Percentiles rank a stretch among this genome's conserved stretches.
These are phyloP conservation scores for Rhazya stricta DNA, from an alignment of 257 asterid species.

Conservation along the genomic window DNA sequence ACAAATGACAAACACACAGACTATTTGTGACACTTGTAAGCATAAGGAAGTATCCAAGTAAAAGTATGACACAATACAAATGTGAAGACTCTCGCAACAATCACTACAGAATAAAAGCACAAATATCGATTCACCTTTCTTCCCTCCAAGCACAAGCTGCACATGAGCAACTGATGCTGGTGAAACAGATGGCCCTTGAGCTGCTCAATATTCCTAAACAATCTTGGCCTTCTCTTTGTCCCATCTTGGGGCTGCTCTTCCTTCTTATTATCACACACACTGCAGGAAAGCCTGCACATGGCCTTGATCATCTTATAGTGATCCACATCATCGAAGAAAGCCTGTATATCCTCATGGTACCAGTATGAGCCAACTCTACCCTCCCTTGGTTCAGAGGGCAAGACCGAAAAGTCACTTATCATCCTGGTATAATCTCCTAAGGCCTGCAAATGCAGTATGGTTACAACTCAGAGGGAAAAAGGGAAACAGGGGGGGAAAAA, in stretches of 20 bases:
- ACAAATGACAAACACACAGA: neutral
- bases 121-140: slow-evolving; percentile 55
- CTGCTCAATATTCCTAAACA: slow-evolving; percentile 77
- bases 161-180: slow-evolving; percentile 76
- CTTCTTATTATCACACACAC: slow-evolving; percentile 60
- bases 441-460: slow-evolving; percentile 39
- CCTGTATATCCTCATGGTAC: slow-evolving; percentile 92
- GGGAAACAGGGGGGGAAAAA: too few relatives aligned
- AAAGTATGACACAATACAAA: neutral
- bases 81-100: neutral
- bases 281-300: slow-evolving; percentile 96
- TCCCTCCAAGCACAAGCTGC: slow-evolving; percentile 97
- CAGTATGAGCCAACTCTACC: slow-evolving; percentile 74
- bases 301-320: slow-evolving; percentile 96
- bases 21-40: neutral
- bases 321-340: slow-evolving; percentile 80
- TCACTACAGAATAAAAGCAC: neutral
- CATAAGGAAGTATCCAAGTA: neutral
- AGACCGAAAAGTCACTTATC: slow-evolving; percentile 54
- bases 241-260: slow-evolving; percentile 47
- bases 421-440: slow-evolving; percentile 75
- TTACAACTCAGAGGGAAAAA: neutral
- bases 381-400: slow-evolving; percentile 67
- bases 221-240: slow-evolving; percentile 49
- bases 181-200: slow-evolving; percentile 82